Evolutionary conservation across 352 stramenopile genomes (phyloP).

Genomic region (Globisporangium ultimum): DNA sequence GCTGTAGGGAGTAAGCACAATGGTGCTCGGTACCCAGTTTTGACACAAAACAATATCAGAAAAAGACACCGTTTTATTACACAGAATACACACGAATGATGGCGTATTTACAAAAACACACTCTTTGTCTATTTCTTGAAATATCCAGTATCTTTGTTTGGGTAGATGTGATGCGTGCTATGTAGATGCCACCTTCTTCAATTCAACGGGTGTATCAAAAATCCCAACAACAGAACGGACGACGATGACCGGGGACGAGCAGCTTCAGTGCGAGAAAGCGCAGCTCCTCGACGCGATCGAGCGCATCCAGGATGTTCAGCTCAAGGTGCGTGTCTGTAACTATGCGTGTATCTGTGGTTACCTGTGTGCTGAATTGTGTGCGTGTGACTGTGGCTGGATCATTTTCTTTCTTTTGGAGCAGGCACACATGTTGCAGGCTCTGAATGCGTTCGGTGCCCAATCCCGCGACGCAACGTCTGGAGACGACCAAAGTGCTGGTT

Average conservation of each 20-base stretch:
- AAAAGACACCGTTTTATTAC: too few species aligned
- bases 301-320: constrained; percentile 18
- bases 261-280: constrained; percentile 23
- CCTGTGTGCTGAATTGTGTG: neutral
- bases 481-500: neutral
- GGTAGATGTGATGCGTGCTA: too few species aligned
- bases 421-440: constrained; percentile 69
- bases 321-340: constrained; percentile 26
- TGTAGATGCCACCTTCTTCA: too few species aligned
- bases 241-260: neutral
- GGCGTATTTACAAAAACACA: too few species aligned
- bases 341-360: neutral
- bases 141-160: too few species aligned
- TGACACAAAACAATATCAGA: too few species aligned
- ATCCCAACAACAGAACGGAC: neutral
- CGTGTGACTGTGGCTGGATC: neutral
- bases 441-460: constrained; percentile 37
- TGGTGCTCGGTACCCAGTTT: too few species aligned
- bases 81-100: too few species aligned
- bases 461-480: constrained; percentile 2
- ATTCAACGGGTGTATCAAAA: neutral
- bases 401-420: constrained; percentile 14
- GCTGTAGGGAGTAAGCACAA: constrained; percentile 21
- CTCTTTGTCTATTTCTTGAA: too few species aligned
- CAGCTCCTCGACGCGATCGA: constrained; percentile 37